A percentile compares a stretch with the other conserved stretches of the same genome.
phyloP scores from a whole-genome alignment of 352 stramenopile species.

The Phytopythium vexans region DNA sequence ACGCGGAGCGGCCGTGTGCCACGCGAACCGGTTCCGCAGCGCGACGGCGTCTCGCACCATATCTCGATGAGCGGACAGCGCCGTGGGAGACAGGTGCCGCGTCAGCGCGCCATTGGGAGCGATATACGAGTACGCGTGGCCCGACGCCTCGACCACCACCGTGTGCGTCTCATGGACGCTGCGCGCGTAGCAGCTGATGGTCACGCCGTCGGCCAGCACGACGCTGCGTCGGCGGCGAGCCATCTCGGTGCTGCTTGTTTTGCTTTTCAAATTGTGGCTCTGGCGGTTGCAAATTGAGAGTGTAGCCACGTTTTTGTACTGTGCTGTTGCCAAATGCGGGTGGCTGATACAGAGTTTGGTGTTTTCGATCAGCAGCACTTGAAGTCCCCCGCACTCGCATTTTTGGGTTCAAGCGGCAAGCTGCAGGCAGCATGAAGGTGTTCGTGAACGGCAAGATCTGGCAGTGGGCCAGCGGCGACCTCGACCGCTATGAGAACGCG shows the following conservation, averaged over 20 bases:
- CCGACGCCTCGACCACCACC: slow-evolving; percentile 56
- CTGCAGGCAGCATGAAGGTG: slow-evolving; percentile 26
- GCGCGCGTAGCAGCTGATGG: slow-evolving; percentile 41
- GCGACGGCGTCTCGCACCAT: slow-evolving; percentile 38
- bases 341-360: too few species aligned
- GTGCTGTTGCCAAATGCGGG: too few species aligned
- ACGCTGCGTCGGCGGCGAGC: slow-evolving; percentile 29
- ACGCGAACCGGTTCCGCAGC: slow-evolving; percentile 56
- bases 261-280: not conserved
- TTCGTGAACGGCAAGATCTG: slow-evolving; percentile 73
- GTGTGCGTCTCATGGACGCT: slow-evolving; percentile 50
- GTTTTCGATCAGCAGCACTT: too few species aligned
- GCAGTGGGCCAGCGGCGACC: slow-evolving; percentile 35
- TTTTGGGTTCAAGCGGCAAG: not conserved
- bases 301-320: too few species aligned
- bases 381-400: too few species aligned
- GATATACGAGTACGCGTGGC: slow-evolving; percentile 60
- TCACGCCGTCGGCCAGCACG: slow-evolving; percentile 49
- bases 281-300: too few species aligned
- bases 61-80: slow-evolving; percentile 37
- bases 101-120: slow-evolving; percentile 38
- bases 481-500: slow-evolving; percentile 3
- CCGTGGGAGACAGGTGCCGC: slow-evolving; percentile 56
- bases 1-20: slow-evolving; percentile 10
- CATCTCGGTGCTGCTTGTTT: not conserved